Evolutionary conservation across 305 asterid genomes (phyloP), one percentile per base, ranked within the genome.

Genomic region (Solanum hybrid): DNA sequence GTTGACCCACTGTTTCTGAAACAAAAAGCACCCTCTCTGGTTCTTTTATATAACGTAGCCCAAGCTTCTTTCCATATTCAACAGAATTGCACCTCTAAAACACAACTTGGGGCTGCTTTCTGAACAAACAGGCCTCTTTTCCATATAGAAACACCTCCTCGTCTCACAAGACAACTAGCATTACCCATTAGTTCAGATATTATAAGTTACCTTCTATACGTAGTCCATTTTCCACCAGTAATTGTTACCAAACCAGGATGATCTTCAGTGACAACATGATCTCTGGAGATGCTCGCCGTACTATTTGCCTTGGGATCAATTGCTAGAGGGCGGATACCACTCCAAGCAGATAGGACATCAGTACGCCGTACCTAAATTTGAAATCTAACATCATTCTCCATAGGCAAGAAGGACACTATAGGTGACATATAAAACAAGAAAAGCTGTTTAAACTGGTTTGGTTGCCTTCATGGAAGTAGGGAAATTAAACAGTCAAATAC

Each of bases 201-300:
- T 24, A 81, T 51, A 81, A 76, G 61, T 74, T 95, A 96, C 99
- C 99, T 95, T 95, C 99, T 94, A 91, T 97, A 96, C 7, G 99
- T 97, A 71, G 98, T 97, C 99, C 99, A 97, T 93, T 97, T 97
- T 90, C 99, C 99, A 91, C 99, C 99, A 31, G 99, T 96, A 86
- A 97, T 95, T 81, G 99, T 97, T 13, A 97, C 98, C 92, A 97
- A 93, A 93, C 99, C 99, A 67, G 98, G 99, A 89, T 92, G 92
- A 90, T 97, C 99, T 95, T 97, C 99, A 91, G 92, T 90, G 82
- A 97, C 98, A 74, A 97, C 97, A 87, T 96, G 99, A 92, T 95
- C 99, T 90, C 99, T 92, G 74, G 99, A 97, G 92, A 97, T 96
- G 94, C 95, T 96, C 92, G 95, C 99, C 3, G 99, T 96, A 92